Evolutionary conservation across 1,284 basidiomycete genomes (phyloP), one percentile per base, ranked within the genome.

Genomic region (Trametes pubescens): DNA sequence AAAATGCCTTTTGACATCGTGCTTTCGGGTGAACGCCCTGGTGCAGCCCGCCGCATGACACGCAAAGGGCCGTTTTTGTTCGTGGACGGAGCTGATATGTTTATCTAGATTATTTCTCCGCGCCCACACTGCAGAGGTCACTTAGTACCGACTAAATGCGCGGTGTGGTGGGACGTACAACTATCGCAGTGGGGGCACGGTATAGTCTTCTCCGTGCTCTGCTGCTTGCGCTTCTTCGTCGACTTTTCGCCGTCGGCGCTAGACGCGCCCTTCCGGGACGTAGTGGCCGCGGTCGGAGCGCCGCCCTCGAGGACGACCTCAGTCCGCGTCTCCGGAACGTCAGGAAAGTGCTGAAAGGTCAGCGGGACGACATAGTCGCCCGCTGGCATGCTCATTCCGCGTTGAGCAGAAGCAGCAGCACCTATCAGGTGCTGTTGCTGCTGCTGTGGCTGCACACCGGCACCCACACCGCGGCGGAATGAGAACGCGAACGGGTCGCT

Each of bases 381-480:
- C 60, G 53, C 53, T 44, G 47, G 53, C 53, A 29, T 49, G 37
- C 54, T 56, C 60, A 51, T 34, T 10, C 29, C 60, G 29, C 13
- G 29, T 6, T 0, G 29, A 53, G 47, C 60, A 61, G 53, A 40
- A 24, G 53, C 60, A 56, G 35, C 53, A 56, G 60, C 53, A 43
- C 60, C 60, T 46, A 21, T 16, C 1, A 44, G 60, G 29, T 55
- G 53, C 60, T 61, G 60, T 47, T 56, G 60, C 54, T 61, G 60
- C 51, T 56, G 60, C 54, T 51, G 38, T 53, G 60, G 60, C 60
- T 61, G 60, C 48, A 53, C 53, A 22, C 4, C 18, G 14, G 8
- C 6, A 16, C 22, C 24, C 32, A 37, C n/a, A 2, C 5, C 22
- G n/a, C 0, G 4, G 1, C 9, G 38, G 35, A 16, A 48, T 54